Evolutionary conservation across 768 basidiomycete species (phyloP), one percentile per base, ranked within the genome.

Genomic region (Leccinum sublutescens): DNA sequence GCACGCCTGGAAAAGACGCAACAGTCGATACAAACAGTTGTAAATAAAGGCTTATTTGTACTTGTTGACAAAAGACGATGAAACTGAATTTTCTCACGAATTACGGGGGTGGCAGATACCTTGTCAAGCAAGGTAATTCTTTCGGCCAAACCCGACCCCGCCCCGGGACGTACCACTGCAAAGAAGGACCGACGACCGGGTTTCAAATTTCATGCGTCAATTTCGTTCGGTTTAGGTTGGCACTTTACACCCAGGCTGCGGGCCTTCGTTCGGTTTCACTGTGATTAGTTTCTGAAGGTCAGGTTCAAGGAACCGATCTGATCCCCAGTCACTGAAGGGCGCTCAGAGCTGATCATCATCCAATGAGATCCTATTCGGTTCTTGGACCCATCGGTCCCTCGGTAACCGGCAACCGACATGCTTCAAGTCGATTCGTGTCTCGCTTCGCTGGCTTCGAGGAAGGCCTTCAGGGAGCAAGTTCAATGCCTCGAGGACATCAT

Each of bases 401-500:
- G 45, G 45, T 23, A 47, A 23, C 12, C 2, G 7, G 43, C 8
- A 43, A 43, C 8, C 19, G 12, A 12, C 45, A 47, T 47, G 36
- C 36, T 17, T 19, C 45, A 19, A 11, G 21, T 21, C 19, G 21
- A 47, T 11, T 47, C 6, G 21, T 5, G 17, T 21, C 45, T 47
- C 5, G 15, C n/a, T n/a, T 17, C 17, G 17, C 9, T 43, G 40
- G 40, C 17, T 17, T 43, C 14, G 12, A 34, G 34, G 34, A 14
- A 36, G n/a, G n/a, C 15, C n/a, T n/a, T 17, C 8, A 43, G n/a
- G 40, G 9, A 7, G 15, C 15, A 43, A 8, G 34, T 14, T 54
- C 36, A 19, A 27, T 48, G 8, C 56, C 53, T 61, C 53, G 50
- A 48, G 53, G 61, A 38, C 15, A 52, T 54, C 36, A 50, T 9